phyloP scores from a whole-genome alignment of 495 filamentous ascomycete genomes.

The Astrocystis sublimbata region DNA sequence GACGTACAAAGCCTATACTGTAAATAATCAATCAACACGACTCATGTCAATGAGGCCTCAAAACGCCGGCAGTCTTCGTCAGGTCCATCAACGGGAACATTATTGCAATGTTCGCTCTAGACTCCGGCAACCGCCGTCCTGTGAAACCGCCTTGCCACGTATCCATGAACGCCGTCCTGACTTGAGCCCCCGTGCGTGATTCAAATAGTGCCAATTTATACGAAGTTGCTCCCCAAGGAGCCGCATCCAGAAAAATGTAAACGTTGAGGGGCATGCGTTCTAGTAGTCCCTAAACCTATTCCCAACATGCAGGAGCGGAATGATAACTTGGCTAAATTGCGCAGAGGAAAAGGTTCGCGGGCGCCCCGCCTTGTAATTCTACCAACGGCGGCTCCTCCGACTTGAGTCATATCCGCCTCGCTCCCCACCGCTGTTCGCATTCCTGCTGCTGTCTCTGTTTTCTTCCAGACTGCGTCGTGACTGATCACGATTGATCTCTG shows the following conservation, averaged over 20 bases:
- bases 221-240: not conserved
- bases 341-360: slow-evolving; percentile 2
- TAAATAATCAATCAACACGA: slow-evolving; percentile 19
- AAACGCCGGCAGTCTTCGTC: slow-evolving; percentile 36
- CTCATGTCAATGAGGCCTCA: slow-evolving; percentile 8
- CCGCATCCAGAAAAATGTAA: slow-evolving; percentile 11
- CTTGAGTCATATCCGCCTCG: slow-evolving; percentile 36
- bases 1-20: slow-evolving; percentile 6
- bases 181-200: slow-evolving; percentile 1
- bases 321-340: not conserved
- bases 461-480: slow-evolving; percentile 76
- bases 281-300: not conserved
- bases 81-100: slow-evolving; percentile 30
- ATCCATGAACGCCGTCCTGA: slow-evolving; percentile 17
- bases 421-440: slow-evolving; percentile 43
- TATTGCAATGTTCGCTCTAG: slow-evolving; percentile 31
- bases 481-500: slow-evolving; percentile 66
- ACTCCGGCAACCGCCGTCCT: slow-evolving; percentile 28
- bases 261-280: not conserved
- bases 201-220: slow-evolving; percentile 18
- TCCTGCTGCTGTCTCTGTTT: slow-evolving; percentile 28
- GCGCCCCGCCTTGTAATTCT: slow-evolving; percentile 5
- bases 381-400: slow-evolving; percentile 35
- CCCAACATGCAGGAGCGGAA: not conserved
- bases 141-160: slow-evolving; percentile 2